Base-by-base conservation (phyloP, 2,329 filamentous ascomycete genomes). In the Madurella mycetomatis region DNA sequence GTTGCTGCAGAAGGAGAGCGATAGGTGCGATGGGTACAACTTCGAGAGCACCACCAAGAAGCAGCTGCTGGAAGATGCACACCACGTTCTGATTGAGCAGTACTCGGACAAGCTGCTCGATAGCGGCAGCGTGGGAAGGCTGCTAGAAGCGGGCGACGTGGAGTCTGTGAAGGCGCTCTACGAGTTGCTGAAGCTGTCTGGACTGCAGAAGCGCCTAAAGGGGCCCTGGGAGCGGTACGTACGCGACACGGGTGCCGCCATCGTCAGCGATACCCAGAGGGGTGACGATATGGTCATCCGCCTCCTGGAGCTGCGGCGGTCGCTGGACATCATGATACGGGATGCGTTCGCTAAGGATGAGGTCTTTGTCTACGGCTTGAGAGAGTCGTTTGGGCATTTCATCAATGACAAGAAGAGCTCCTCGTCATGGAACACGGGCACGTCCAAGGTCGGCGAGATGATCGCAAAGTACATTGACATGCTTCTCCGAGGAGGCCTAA, bases 381-480 rank as follows among this genome's bases (percentile, higher is more conserved):
- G 94, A 53, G 90, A 96, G 64, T 82, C 90, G 0, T 97, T 99
- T 66, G 86, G 88, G 50, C 80, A 77, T 1, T 96, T 97, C 64
- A 96, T 99, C 78, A 99, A 99, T 69, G 89, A 94, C 69, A 87
- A 87, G 66, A 88, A 86, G 66, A 84, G 82, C 1, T 79, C 82
- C 8, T 77, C 84, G 4, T 85, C 83, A 4, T 92, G 88, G 82
- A 83, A 84, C 49, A 90, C 88, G 0, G 87, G 91, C 53, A 95
- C 92, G 53, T 90, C 91, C 16, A 97, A 95, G 76, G 90, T 95
- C 13, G 94, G 92, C 47, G 94, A 99, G 74, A 96, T 97, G 92
- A 95, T 96, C 63, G 95, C 94, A 31, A 97, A 96, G 71, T 92
- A 97, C 65, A 88, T 99, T 58, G 94, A 99, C 70, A 80, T 88